A percentile compares a stretch with the other conserved stretches of the same genome.
Conservation (phyloP, 1,284 basidiomycete genomes). For the Peniophora sp. region DNA sequence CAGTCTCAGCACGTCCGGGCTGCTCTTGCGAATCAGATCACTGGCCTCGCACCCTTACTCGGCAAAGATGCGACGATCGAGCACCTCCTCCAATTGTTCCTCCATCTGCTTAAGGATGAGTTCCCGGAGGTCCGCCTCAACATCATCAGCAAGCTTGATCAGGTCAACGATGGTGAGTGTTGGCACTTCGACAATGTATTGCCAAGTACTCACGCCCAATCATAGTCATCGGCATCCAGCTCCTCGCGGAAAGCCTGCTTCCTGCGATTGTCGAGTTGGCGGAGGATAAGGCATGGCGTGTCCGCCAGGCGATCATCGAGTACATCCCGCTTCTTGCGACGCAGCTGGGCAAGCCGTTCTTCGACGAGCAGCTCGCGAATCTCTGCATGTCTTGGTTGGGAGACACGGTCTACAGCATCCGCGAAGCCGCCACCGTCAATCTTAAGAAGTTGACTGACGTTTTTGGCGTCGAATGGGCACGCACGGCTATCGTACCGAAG, state of each 20-base stretch:
- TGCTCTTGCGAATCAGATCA: conserved; percentile 94
- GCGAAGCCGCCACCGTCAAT: conserved; percentile 96
- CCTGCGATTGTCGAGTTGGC: conserved; percentile 98
- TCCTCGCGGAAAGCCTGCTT: conserved; percentile 91
- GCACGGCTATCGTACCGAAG: conserved; percentile 91
- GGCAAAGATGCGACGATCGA: conserved; percentile 95
- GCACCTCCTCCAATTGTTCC: conserved; percentile 93
- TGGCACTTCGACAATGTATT: background rate
- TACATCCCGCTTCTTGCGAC: conserved; percentile 95
- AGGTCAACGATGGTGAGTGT: conserved; percentile 80
- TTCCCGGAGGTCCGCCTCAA: conserved; percentile 98
- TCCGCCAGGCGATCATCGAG: conserved; percentile 99
- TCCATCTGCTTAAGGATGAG: conserved; percentile 96
- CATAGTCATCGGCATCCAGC: conserved; percentile 93
- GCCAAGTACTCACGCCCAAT: background rate
- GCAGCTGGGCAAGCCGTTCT: conserved; percentile 94
- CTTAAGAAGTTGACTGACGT: conserved; percentile 97
- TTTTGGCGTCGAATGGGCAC: conserved; percentile 98
- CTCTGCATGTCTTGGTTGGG: conserved; percentile 99
- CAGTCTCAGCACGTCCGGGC: conserved; percentile 96
- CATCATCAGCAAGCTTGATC: conserved; percentile 98
- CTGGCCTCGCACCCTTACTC: conserved; percentile 92
- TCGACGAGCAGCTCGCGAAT: conserved; percentile 95
- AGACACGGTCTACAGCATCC: conserved; percentile 97
- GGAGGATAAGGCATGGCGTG: conserved; percentile 99